Conservation (phyloP, 352 stramenopile species). For the Plasmopara muralis region DNA sequence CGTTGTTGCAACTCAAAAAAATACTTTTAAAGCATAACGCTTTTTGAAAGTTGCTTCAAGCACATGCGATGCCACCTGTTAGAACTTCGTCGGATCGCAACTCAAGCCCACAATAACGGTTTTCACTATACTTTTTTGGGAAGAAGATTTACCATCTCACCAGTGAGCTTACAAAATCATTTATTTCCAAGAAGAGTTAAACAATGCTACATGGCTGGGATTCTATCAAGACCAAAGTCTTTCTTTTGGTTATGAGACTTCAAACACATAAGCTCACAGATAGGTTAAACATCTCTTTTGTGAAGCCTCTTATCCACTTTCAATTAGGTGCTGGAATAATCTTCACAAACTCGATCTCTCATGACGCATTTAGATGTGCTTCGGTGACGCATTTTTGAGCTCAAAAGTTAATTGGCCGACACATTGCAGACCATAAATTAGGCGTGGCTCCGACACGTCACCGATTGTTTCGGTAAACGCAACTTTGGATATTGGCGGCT, state of each 20-base stretch:
- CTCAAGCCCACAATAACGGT: slow-evolving; percentile 49
- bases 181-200: slow-evolving; percentile 61
- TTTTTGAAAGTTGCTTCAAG: slow-evolving; percentile 77
- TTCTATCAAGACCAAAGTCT: slow-evolving; percentile 67
- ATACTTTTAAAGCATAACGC: slow-evolving; percentile 51
- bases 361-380: slow-evolving; percentile 3
- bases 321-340: slow-evolving; percentile 42
- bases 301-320: slow-evolving; percentile 61
- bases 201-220: slow-evolving; percentile 64
- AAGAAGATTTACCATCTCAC: slow-evolving; percentile 62
- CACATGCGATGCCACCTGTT: slow-evolving; percentile 55
- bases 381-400: slow-evolving; percentile 10
- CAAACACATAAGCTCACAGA: slow-evolving; percentile 48
- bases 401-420: slow-evolving; percentile 11
- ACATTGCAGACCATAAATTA: slow-evolving; percentile 8
- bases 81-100: slow-evolving; percentile 48
- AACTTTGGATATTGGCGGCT: too few species aligned
- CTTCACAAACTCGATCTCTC: slow-evolving; percentile 28
- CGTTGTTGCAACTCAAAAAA: too few species aligned
- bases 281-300: slow-evolving; percentile 57
- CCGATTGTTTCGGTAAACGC: background rate
- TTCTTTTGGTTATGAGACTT: slow-evolving; percentile 76
- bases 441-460: slow-evolving; percentile 3
- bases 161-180: slow-evolving; percentile 57
- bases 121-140: slow-evolving; percentile 55